Conservation (phyloP, 495 filamentous ascomycete species). For the Letharia columbiana region DNA sequence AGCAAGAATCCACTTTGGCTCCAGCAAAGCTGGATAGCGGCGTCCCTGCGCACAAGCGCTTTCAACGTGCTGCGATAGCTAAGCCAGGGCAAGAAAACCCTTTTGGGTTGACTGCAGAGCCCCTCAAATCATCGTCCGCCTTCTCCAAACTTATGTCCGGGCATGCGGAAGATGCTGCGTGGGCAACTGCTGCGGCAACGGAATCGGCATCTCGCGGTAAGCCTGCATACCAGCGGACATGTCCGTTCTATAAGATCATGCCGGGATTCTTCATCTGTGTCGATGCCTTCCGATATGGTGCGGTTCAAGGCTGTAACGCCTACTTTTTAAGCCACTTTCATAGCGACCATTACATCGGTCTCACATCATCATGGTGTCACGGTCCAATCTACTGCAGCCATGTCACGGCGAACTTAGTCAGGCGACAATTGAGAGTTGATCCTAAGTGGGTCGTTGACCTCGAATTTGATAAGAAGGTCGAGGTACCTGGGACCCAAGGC, state of each 20-base stretch:
- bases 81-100: conserved; percentile 72
- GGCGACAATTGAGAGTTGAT: conserved; percentile 75
- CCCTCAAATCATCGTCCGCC: conserved; percentile 46
- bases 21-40: conserved; percentile 24
- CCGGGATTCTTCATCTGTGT: conserved; percentile 86
- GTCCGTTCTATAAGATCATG: conserved; percentile 97
- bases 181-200: conserved; percentile 75
- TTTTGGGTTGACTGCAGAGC: conserved; percentile 42
- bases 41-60: conserved; percentile 42
- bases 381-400: conserved; percentile 95
- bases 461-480: conserved; percentile 73
- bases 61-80: conserved; percentile 58
- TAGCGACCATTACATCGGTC: conserved; percentile 91
- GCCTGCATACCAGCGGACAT: conserved; percentile 78
- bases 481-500: conserved; percentile 70
- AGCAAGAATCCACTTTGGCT: conserved; percentile 11
- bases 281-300: conserved; percentile 93
- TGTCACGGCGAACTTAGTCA: conserved; percentile 83
- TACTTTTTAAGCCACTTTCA: conserved; percentile 99
- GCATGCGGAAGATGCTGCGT: conserved; percentile 82
- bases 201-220: conserved; percentile 77
- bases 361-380: conserved; percentile 81
- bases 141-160: conserved; percentile 89
- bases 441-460: conserved; percentile 77
- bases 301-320: conserved; percentile 81